Base-by-base conservation (phyloP, 1,284 basidiomycete species). In the Meira nashicola region DNA sequence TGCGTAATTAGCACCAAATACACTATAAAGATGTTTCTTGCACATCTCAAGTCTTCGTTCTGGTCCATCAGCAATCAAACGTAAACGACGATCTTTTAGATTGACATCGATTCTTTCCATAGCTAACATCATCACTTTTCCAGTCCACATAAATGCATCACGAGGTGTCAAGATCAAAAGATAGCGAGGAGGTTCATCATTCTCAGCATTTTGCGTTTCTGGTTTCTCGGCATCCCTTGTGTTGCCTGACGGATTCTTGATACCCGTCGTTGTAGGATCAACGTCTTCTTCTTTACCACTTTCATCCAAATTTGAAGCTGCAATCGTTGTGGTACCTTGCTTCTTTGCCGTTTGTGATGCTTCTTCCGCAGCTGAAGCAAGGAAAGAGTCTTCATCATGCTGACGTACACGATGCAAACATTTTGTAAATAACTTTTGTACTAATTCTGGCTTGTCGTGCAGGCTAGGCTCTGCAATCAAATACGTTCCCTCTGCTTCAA, bases 401-500 rank as follows among this genome's bases (percentile, higher is more conserved):
- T 41, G 19, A 6, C 23, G 25, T 0, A 70, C 64, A 65, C 76
- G 40, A 55, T 68, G 73, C 49, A 78, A 86, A 78, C 93, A 97
- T 14, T 92, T 87, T 63, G 86, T 84, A 23, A 99, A 83, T 19
- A 98, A 86, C 52, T 88, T 86, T 21, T 86, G 86, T 65, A 97
- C 89, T 48, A 85, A 81, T 14, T 89, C 87, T 0, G 90, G 87
- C n/a, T 87, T 86, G 55, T 92, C 87, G 70, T 86, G 87, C 25
- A 98, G 83, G n/a, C 85, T 84, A 1, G 83, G 85, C 39, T 92
- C 88, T 10, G 91, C 95, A 57, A 98, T 83, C 64, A 98, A 86
- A 78, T 98, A 98, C n/a, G 89, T 87, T 11, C 92, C 92, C 25
- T 94, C 87, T 70, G 89, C 87, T 78, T 96, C 93, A 74, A 89